Conservation (phyloP, 768 basidiomycete genomes). For the Collybia sp. region DNA sequence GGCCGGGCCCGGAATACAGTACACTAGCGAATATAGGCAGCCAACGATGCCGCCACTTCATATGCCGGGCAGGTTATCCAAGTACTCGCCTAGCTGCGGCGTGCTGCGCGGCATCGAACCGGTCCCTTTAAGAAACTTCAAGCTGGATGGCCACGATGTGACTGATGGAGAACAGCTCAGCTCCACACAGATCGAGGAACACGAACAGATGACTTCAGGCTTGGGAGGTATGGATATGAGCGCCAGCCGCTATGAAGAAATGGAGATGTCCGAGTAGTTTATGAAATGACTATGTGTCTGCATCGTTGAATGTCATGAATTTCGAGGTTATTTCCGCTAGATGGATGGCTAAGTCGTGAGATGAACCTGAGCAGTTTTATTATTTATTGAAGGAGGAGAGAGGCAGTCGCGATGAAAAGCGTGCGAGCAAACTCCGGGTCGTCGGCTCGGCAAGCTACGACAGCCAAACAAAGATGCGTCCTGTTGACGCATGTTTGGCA, state of each 20-base stretch:
- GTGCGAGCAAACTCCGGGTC: too few species aligned
- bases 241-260: background rate
- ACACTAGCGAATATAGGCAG: background rate
- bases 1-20: constrained; percentile 1
- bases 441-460: too few species aligned
- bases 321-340: too few species aligned
- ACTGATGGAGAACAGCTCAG: constrained; percentile 9
- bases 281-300: too few species aligned
- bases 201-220: constrained; percentile 3
- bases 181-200: background rate
- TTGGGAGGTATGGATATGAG: constrained; percentile 5
- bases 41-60: background rate
- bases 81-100: background rate
- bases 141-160: background rate
- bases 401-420: too few species aligned
- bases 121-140: background rate
- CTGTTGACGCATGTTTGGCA: too few species aligned
- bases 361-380: too few species aligned
- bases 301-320: too few species aligned
- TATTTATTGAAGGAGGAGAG: too few species aligned
- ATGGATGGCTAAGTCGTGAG: too few species aligned
- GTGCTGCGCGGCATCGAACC: background rate
- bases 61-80: background rate
- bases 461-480: too few species aligned
- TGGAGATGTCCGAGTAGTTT: background rate